Evolutionary conservation across 176 grass and related monocot genomes (phyloP).

Genomic region (Miscanthus lutarioriparius): DNA sequence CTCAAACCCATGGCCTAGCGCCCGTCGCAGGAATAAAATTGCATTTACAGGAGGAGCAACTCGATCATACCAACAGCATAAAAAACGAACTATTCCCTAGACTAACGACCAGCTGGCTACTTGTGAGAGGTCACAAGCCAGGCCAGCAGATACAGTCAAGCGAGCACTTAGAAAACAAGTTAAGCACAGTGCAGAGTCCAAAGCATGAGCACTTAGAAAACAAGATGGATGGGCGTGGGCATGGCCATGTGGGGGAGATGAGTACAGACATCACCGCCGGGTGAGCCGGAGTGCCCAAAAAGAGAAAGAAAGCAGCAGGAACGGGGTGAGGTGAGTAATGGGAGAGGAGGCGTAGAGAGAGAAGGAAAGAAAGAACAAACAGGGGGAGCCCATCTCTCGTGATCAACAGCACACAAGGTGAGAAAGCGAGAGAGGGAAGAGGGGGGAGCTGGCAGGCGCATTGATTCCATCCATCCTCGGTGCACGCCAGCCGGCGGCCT

Average conservation of each 20-base stretch:
- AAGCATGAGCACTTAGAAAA: constrained; percentile 45
- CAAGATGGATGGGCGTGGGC: not conserved
- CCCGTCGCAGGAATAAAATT: not conserved
- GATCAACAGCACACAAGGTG: constrained; percentile 32
- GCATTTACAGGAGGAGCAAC: not conserved
- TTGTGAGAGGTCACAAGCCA: not conserved
- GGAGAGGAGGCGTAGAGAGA: not conserved
- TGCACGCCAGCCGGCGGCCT: constrained; percentile 2
- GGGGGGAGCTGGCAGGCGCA: not conserved
- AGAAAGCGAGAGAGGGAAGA: constrained; percentile 9
- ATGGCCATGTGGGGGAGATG: constrained; percentile 21
- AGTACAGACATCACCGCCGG: constrained; percentile 23
- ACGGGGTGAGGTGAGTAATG: not conserved
- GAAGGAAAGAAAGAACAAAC: not conserved
- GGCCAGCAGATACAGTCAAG: not conserved
- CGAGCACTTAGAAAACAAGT: constrained; percentile 34
- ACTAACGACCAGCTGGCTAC: not conserved
- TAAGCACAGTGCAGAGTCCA: constrained; percentile 45
- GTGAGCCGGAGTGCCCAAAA: constrained; percentile 36
- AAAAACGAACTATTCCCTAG: not conserved
- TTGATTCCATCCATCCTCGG: constrained; percentile 11
- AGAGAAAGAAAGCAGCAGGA: constrained; percentile 34
- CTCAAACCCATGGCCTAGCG: not conserved
- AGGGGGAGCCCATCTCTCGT: constrained; percentile 35
- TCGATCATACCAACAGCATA: not conserved